Conservation (phyloP, 2,329 filamentous ascomycete species). For the Hymenoscyphus scutula region DNA sequence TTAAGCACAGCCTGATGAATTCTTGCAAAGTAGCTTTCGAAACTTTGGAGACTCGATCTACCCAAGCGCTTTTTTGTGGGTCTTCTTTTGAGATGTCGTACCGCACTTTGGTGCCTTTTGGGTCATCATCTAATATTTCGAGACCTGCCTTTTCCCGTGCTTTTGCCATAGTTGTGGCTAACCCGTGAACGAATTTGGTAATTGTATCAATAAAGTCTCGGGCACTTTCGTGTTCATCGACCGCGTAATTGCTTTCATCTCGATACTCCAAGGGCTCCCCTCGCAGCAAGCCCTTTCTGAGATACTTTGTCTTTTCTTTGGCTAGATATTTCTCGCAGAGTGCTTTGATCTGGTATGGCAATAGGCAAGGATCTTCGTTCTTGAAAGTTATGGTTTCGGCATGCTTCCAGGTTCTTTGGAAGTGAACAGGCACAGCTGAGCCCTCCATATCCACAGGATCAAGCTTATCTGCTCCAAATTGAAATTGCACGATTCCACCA, state of each 20-base stretch:
- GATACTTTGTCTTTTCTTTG: constrained; percentile 63
- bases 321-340: constrained; percentile 68
- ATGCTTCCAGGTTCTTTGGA: constrained; percentile 87
- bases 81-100: constrained; percentile 35
- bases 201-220: constrained; percentile 80
- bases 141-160: constrained; percentile 53
- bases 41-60: constrained; percentile 78
- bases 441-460: constrained; percentile 99
- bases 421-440: constrained; percentile 85
- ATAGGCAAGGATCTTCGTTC: constrained; percentile 70
- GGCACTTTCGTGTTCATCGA: constrained; percentile 79
- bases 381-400: constrained; percentile 73
- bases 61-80: constrained; percentile 34
- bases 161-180: constrained; percentile 59
- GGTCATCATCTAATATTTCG: constrained; percentile 41
- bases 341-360: constrained; percentile 69
- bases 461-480: constrained; percentile 92
- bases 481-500: constrained; percentile 89
- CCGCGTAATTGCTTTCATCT: constrained; percentile 64
- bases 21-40: constrained; percentile 68
- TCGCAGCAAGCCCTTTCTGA: constrained; percentile 56
- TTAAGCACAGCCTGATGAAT: constrained; percentile 80
- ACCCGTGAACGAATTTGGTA: constrained; percentile 64
- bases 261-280: constrained; percentile 64
- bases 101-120: constrained; percentile 31